Evolutionary conservation across 164 flowering plant species (phyloP).

Genomic region (Piper betle): DNA sequence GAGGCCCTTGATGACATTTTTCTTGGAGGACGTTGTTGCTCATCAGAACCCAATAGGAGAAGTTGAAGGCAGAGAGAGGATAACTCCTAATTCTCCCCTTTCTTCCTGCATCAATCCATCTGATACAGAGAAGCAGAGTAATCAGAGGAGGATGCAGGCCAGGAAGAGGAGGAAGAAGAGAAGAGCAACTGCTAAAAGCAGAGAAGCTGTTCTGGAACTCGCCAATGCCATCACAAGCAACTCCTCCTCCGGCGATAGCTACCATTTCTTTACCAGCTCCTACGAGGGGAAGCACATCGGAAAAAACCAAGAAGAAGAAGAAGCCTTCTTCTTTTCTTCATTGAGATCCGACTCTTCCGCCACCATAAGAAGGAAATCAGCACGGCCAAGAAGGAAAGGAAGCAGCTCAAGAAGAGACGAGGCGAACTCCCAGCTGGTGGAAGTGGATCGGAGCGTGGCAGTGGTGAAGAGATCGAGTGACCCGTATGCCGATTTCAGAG

Average conservation of each 20-base stretch:
- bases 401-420: neutral
- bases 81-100: slow-evolving; percentile 25
- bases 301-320: slow-evolving; percentile 11
- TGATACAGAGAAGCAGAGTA: slow-evolving; percentile 27
- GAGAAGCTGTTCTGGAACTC: neutral
- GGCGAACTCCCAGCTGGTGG: neutral
- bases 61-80: slow-evolving; percentile 1
- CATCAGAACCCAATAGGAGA: slow-evolving; percentile 1
- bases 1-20: neutral
- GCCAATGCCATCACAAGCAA: neutral
- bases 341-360: slow-evolving; percentile 30
- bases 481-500: slow-evolving; percentile 56
- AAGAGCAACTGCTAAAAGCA: neutral
- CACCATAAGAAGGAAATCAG: neutral
- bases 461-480: slow-evolving; percentile 64
- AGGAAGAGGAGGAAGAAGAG: slow-evolving; percentile 9
- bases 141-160: slow-evolving; percentile 2
- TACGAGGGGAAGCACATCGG: slow-evolving; percentile 30
- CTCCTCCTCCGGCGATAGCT: slow-evolving; percentile 5
- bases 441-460: slow-evolving; percentile 44
- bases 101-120: slow-evolving; percentile 3
- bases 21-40: neutral
- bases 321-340: slow-evolving; percentile 45
- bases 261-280: slow-evolving; percentile 34
- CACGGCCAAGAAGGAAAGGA: slow-evolving; percentile 14